Evolutionary conservation across 1,139 yeast species (phyloP).

Genomic region (Magnusiomyces suaveolens): DNA sequence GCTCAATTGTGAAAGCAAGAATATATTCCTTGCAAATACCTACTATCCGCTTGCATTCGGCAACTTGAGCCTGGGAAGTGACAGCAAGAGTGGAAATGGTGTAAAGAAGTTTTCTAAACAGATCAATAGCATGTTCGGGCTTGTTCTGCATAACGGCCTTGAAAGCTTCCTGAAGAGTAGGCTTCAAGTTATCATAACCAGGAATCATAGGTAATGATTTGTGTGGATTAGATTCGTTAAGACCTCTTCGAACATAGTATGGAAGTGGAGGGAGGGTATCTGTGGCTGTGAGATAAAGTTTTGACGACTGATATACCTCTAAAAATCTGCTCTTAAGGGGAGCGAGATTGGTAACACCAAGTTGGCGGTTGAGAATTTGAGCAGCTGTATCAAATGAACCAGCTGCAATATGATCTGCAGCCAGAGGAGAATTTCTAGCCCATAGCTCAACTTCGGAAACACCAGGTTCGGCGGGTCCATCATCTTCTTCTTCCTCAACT

Average conservation of each 20-base stretch:
- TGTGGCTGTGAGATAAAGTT: conserved; percentile 63
- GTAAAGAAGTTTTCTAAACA: conserved; percentile 73
- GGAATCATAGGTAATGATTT: conserved; percentile 59
- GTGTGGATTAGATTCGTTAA: conserved; percentile 25
- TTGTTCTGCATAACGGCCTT: conserved; percentile 74
- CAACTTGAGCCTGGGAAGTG: conserved; percentile 61
- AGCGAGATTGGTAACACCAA: conserved; percentile 76
- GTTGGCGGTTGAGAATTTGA: conserved; percentile 77
- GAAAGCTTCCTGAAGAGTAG: conserved; percentile 63
- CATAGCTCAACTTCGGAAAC: conserved; percentile 66
- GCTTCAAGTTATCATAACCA: conserved; percentile 54
- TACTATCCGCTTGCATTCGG: conserved; percentile 63
- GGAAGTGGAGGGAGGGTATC: conserved; percentile 64
- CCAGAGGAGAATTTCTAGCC: conserved; percentile 81
- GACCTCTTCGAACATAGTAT: conserved; percentile 62
- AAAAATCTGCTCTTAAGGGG: conserved; percentile 77
- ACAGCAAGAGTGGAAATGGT: conserved; percentile 66
- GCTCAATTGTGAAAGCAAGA: conserved; percentile 81
- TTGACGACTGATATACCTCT: conserved; percentile 73
- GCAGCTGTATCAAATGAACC: conserved; percentile 97
- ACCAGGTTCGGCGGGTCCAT: conserved; percentile 34
- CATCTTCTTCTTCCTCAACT: conserved; percentile 37
- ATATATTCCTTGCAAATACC: conserved; percentile 80
- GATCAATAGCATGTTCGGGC: conserved; percentile 65
- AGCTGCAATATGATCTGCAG: conserved; percentile 91